phyloP scores from a whole-genome alignment of 352 stramenopile species.

The Peronospora destructor region DNA sequence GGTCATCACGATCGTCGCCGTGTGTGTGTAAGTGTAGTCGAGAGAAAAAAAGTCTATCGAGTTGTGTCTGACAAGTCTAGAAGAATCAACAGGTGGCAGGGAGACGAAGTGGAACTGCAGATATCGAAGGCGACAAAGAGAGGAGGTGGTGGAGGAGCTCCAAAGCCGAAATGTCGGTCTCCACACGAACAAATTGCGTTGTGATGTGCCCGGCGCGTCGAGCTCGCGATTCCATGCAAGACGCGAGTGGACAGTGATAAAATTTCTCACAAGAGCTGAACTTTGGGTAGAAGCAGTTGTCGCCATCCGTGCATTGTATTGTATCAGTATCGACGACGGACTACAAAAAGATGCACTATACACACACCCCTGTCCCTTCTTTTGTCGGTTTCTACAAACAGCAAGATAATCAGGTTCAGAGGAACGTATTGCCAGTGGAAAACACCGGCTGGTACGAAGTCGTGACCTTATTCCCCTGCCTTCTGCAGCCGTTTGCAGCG shows the following conservation, averaged over 20 bases:
- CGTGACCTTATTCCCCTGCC: slow-evolving; percentile 26
- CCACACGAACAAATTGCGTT: slow-evolving; percentile 33
- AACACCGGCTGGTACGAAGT: background rate
- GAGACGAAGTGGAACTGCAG: slow-evolving; percentile 7
- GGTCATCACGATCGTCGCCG: slow-evolving; percentile 23
- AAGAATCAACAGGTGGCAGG: slow-evolving; percentile 17
- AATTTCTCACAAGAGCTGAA: slow-evolving; percentile 36
- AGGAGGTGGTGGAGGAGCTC: background rate
- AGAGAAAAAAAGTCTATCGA: slow-evolving; percentile 9
- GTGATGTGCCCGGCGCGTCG: slow-evolving; percentile 13
- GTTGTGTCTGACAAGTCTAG: slow-evolving; percentile 12
- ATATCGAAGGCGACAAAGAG: slow-evolving; percentile 5
- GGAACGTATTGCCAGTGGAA: background rate
- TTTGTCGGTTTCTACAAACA: slow-evolving; percentile 19
- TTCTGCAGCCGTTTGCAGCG: slow-evolving; percentile 11
- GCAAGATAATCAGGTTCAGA: slow-evolving; percentile 17
- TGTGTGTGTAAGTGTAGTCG: slow-evolving; percentile 2
- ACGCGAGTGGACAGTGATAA: slow-evolving; percentile 22
- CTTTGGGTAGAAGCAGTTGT: slow-evolving; percentile 29
- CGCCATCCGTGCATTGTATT: slow-evolving; percentile 19
- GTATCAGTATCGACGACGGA: slow-evolving; percentile 38
- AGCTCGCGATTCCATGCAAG: slow-evolving; percentile 5
- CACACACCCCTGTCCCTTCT: slow-evolving; percentile 25
- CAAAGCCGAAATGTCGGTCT: slow-evolving; percentile 15
- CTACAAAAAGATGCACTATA: slow-evolving; percentile 19